Evolutionary conservation across 345 rosid genomes (phyloP).

Genomic region (Ailanthus altissimus): DNA sequence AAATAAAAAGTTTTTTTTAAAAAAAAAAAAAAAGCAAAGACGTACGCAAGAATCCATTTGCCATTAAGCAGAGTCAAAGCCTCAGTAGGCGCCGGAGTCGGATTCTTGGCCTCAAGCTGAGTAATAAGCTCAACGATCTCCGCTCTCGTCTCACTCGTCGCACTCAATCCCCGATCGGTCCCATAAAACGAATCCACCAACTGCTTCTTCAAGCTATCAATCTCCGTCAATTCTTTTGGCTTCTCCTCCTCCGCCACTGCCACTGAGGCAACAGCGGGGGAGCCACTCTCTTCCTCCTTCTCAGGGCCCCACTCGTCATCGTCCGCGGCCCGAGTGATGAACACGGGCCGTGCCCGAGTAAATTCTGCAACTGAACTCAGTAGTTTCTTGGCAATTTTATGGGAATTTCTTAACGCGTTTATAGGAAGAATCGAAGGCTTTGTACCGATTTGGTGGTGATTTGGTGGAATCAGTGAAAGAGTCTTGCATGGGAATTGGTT

Average conservation of each 20-base stretch:
- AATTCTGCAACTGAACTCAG: slow-evolving; percentile 6
- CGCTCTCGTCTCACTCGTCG: slow-evolving; percentile 79
- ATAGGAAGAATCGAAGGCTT: slow-evolving; percentile 28
- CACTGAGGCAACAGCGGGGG: slow-evolving; percentile 14
- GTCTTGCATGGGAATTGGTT: slow-evolving; percentile 52
- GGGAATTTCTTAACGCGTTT: slow-evolving; percentile 14
- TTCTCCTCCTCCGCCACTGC: slow-evolving; percentile 49
- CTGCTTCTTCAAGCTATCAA: slow-evolving; percentile 56
- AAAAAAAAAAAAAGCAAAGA: not conserved
- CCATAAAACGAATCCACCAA: slow-evolving; percentile 77
- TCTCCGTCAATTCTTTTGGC: slow-evolving; percentile 46
- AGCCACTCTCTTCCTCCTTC: slow-evolving; percentile 24
- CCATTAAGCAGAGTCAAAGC: slow-evolving; percentile 79
- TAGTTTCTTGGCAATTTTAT: slow-evolving; percentile 2
- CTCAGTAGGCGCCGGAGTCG: slow-evolving; percentile 81
- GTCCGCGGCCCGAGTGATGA: slow-evolving; percentile 31
- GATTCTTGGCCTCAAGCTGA: slow-evolving; percentile 83
- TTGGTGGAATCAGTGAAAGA: slow-evolving; percentile 14
- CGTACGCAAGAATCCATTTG: slow-evolving; percentile 96
- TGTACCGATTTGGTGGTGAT: slow-evolving; percentile 6
- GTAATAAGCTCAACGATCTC: slow-evolving; percentile 90
- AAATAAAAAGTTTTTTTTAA: not conserved
- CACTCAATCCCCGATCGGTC: slow-evolving; percentile 70
- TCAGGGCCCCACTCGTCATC: slow-evolving; percentile 44
- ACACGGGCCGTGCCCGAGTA: slow-evolving; percentile 29